These are phyloP conservation scores for Rhizoclosmatium globosum DNA, from an alignment of 192 early-diverging fungal genomes.

Conservation along the genomic window DNA sequence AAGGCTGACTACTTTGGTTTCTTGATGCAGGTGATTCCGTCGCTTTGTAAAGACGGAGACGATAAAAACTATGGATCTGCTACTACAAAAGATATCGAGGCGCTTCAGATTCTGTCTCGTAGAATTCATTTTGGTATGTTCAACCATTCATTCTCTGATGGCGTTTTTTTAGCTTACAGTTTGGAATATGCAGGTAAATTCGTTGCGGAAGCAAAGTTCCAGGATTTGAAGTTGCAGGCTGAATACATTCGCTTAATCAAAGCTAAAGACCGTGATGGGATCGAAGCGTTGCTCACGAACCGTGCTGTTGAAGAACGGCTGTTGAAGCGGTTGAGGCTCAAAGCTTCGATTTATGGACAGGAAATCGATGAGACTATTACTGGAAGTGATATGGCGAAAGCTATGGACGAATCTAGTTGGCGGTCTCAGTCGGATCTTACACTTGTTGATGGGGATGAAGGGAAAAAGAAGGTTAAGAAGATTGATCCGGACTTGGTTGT, in stretches of 20 bases:
- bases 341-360: constrained; percentile 94
- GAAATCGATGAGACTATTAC: constrained; percentile 71
- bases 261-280: constrained; percentile 72
- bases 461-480: constrained; percentile 45
- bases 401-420: constrained; percentile 29
- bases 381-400: background rate
- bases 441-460: constrained; percentile 28
- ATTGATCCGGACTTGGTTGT: constrained; percentile 88
- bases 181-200: constrained; percentile 76
- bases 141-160: background rate
- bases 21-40: constrained; percentile 54
- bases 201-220: constrained; percentile 97
- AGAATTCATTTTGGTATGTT: constrained; percentile 90
- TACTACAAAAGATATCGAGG: constrained; percentile 94
- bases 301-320: constrained; percentile 82
- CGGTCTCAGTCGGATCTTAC: background rate
- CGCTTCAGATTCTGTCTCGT: constrained; percentile 88
- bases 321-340: constrained; percentile 81
- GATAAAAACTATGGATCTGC: constrained; percentile 93
- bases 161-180: too few species aligned
- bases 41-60: constrained; percentile 76
- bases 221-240: constrained; percentile 75
- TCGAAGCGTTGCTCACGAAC: constrained; percentile 92
- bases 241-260: constrained; percentile 81
- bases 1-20: background rate